These are phyloP conservation scores for Pyrenochaeta sp. DNA, from an alignment of 2,329 filamentous ascomycete species.

Conservation along the genomic window DNA sequence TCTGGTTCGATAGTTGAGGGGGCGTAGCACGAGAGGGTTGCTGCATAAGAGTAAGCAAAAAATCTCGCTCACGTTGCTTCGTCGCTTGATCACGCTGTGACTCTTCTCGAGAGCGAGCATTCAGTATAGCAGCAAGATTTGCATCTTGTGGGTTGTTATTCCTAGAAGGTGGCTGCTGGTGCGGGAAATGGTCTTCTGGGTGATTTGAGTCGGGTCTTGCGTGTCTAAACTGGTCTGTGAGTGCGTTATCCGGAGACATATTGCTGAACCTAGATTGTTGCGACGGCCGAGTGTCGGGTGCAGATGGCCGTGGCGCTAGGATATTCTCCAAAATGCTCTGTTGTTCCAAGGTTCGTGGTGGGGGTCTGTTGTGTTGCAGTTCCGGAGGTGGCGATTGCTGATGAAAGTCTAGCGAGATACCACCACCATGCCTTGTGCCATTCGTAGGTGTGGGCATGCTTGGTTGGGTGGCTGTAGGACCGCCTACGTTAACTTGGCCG, in stretches of 20 bases:
- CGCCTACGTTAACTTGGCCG: conserved; percentile 56
- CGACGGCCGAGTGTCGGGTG: conserved; percentile 38
- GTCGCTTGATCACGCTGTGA: conserved; percentile 47
- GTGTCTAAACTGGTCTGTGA: conserved; percentile 40
- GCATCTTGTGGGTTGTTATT: conserved; percentile 43
- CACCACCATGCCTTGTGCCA: conserved; percentile 38
- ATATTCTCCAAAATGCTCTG: conserved; percentile 48
- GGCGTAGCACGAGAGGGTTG: conserved; percentile 53
- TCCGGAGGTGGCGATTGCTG: conserved; percentile 44
- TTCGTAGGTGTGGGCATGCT: conserved; percentile 34
- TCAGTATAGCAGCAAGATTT: conserved; percentile 47
- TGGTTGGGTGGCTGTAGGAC: conserved; percentile 25
- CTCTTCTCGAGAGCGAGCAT: conserved; percentile 49
- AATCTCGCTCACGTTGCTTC: conserved; percentile 76
- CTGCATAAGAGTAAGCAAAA: conserved; percentile 85
- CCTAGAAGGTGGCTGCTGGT: conserved; percentile 41
- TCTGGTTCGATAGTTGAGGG: conserved; percentile 43
- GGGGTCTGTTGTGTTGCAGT: conserved; percentile 29
- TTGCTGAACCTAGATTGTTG: conserved; percentile 43
- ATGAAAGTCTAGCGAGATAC: conserved; percentile 41
- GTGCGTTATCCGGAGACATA: conserved; percentile 46
- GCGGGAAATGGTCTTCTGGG: conserved; percentile 39
- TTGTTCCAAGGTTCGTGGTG: conserved; percentile 45
- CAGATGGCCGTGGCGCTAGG: conserved; percentile 40
- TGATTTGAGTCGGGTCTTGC: conserved; percentile 43